These are phyloP conservation scores for Hypholoma sublateritium DNA, from an alignment of 768 basidiomycete species.

Conservation along the genomic window DNA sequence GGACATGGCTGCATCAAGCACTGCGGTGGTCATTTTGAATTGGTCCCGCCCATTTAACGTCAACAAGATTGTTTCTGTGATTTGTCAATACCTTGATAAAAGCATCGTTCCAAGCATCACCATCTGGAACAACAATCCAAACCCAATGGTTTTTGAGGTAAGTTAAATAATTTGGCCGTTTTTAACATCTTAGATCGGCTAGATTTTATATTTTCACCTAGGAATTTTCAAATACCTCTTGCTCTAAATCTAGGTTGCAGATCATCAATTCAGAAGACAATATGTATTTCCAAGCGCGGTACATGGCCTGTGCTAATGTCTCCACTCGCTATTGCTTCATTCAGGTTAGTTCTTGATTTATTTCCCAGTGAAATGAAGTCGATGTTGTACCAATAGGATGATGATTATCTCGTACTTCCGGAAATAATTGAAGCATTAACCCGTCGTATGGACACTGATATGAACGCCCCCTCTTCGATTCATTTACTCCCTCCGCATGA, in stretches of 20 bases:
- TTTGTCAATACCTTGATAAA: constrained; percentile 48
- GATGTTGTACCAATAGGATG: constrained; percentile 43
- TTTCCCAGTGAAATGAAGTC: no score
- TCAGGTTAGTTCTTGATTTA: constrained; percentile 37
- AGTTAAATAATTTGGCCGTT: constrained; percentile 6
- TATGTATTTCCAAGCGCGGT: constrained; percentile 62
- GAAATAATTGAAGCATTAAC: constrained; percentile 55
- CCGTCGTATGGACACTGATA: constrained; percentile 30
- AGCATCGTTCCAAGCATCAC: constrained; percentile 47
- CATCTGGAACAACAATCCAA: constrained; percentile 66
- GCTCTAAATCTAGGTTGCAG: constrained; percentile 41
- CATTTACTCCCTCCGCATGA: constrained; percentile 64
- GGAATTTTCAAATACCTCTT: constrained; percentile 46
- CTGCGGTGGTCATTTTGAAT: constrained; percentile 61
- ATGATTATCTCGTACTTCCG: constrained; percentile 63
- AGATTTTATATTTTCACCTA: not conserved
- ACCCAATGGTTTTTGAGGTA: constrained; percentile 41
- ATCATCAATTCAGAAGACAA: constrained; percentile 61
- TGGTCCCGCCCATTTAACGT: constrained; percentile 70
- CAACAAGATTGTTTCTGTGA: constrained; percentile 46
- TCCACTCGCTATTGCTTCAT: constrained; percentile 60
- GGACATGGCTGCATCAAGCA: constrained; percentile 24
- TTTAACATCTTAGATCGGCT: not conserved
- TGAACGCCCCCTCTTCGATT: constrained; percentile 28
- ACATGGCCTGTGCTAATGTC: constrained; percentile 52